Base-by-base conservation (phyloP, 768 basidiomycete species). In the Lentinula sp. region DNA sequence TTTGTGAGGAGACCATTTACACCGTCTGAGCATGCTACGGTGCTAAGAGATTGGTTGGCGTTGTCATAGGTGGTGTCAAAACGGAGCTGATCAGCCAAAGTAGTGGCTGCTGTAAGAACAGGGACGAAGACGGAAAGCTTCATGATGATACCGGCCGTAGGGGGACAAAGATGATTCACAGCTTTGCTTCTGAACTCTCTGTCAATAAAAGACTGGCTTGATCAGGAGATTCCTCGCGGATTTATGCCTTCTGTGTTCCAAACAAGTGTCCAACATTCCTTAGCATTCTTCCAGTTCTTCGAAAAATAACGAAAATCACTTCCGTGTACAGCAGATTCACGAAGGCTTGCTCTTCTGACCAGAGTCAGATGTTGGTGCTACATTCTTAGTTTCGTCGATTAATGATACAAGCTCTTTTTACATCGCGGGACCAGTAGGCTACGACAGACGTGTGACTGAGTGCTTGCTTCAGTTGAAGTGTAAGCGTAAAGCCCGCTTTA, bases 1-100 rank as follows among this genome's bases (percentile, higher is more conserved):
- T 68, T 68, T 13, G 72, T 72, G 12, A 73, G 35, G 18, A 85
- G 71, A 16, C 82, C 83, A 60, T 81, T 69, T 12, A 67, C 57
- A 16, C 82, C 82, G 57, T 77, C 72, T 0, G 81, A 82, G 73
- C 84, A 85, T 48, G 78, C 74, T 42, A 82, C 77, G 2, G 59
- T 67, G 55, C 62, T 46, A 35, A 83, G 71, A 36, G 74, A 74
- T 6, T 66, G 65, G 6, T 53, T 43, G 7, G 55, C 49, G 2
- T 73, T 67, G 61, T 83, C 84, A 66, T 80, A 85, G 6, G 66
- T 39, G 49, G 62, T 33, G 67, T 84, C 80, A 63, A 70, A 82
- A 16, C 45, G 56, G 12, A 57, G 56, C 37, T 57, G 39, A n/a
- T 43, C 56, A 9, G 45, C 56, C 33, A 20, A 36, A 6, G 53